Base-by-base conservation (phyloP, 441 rosid genomes). In the Biscutella laevigata region DNA sequence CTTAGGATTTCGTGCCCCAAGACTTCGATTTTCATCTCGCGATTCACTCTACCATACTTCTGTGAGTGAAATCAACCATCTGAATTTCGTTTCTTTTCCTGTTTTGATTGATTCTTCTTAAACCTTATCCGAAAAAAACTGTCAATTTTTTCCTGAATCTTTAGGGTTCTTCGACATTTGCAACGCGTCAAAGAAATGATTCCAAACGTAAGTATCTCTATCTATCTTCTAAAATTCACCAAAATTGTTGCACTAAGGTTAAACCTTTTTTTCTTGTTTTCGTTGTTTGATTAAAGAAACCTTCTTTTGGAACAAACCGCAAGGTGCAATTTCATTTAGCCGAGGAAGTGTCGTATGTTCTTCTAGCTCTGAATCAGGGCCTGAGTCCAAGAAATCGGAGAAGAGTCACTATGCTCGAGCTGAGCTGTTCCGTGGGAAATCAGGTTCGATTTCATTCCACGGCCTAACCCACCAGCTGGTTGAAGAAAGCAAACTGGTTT, bases 391-490 rank as follows among this genome's bases (percentile, higher is more conserved):
- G 24, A 52, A 44, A 34, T 24, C 37, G 12, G 53, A 15, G 1
- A 53, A 44, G 42, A 61, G 54, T 56, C 48, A 48, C 33, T 57
- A 21, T 35, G 59, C 63, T 55, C 79, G 70, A 50, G 51, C 59
- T 67, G 97, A 84, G 66, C 72, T 81, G 7, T 79, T 77, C 57
- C 74, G 74, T 26, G 94, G 95, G 5, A 84, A 90, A 69, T 62
- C 97, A 1, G 91, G 95, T 51, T 86, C 87, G 4, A 66, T 81
- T 67, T 84, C 94, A 3, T 90, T 84, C 69, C 35, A 57, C 55
- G 97, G 97, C 3, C 41, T 80, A 66, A 77, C 81, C 41, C 77
- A 86, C 47, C 91, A 86, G 66, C 72, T 76, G 1, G 81, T 82
- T 32, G 97, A 86, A 67, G 94, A 81, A 67, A 71, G 74, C 38